Percentiles rank a stretch among this genome's conserved stretches.
These are phyloP conservation scores for Aureobasidium melanogenum DNA, from an alignment of 2,329 filamentous ascomycete genomes.

Conservation along the genomic window DNA sequence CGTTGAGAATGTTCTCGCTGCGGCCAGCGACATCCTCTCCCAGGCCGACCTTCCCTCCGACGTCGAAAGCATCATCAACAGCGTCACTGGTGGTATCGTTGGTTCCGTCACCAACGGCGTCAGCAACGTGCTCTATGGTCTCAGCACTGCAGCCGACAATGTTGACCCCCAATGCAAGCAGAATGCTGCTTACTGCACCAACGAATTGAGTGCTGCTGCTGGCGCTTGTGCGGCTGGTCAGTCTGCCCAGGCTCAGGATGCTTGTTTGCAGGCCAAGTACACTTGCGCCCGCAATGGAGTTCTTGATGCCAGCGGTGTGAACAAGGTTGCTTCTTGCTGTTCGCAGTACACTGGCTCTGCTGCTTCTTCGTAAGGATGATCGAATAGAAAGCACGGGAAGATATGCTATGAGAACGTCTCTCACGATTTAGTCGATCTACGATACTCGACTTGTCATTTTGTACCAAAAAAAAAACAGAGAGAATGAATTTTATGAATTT, in stretches of 20 bases:
- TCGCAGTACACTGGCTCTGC: neutral
- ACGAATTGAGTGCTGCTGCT: neutral
- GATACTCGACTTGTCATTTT: too few relatives aligned
- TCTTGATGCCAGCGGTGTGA: neutral
- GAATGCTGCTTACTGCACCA: conserved; percentile 5
- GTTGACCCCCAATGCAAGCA: neutral
- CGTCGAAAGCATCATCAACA: neutral
- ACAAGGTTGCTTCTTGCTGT: neutral
- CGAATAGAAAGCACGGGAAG: too few relatives aligned
- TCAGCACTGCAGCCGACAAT: neutral
- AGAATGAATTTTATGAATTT: too few relatives aligned
- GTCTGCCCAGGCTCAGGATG: conserved; percentile 1
- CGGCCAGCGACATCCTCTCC: neutral
- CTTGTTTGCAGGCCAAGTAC: conserved; percentile 7
- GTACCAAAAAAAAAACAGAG: too few relatives aligned
- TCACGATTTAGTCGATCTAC: too few relatives aligned
- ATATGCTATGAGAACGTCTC: too few relatives aligned
- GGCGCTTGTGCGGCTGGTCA: neutral
- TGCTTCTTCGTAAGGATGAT: neutral
- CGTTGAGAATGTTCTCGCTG: neutral
- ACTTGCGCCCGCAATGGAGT: neutral
- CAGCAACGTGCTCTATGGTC: neutral
- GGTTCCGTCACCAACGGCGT: neutral
- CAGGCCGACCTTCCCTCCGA: neutral
- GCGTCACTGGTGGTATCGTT: conserved; percentile 3